These are phyloP conservation scores for Phytophthora ramorum DNA, from an alignment of 352 stramenopile genomes.

Conservation along the genomic window DNA sequence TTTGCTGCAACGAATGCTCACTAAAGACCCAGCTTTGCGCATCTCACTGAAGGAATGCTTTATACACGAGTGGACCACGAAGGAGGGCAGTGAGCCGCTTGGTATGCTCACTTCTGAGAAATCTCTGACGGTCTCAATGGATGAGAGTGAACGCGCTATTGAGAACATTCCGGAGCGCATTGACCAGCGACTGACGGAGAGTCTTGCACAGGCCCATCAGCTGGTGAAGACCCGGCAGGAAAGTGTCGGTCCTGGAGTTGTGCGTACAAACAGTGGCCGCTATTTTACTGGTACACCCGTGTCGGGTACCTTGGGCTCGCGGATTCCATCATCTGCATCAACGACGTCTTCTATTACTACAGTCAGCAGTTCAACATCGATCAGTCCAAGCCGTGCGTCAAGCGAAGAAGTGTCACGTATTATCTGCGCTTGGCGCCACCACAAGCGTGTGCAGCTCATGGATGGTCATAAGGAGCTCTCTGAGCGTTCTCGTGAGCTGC, in stretches of 20 bases:
- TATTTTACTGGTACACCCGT: constrained; percentile 42
- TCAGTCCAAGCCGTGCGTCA: constrained; percentile 66
- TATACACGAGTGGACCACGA: constrained; percentile 92
- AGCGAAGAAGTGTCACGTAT: constrained; percentile 80
- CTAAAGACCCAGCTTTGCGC: constrained; percentile 85
- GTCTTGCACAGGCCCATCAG: constrained; percentile 75
- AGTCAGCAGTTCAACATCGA: constrained; percentile 51
- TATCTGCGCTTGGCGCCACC: constrained; percentile 84
- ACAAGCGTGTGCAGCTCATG: constrained; percentile 90
- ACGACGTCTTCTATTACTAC: constrained; percentile 47
- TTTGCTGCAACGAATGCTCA: constrained; percentile 91
- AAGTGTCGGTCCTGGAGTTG: constrained; percentile 39
- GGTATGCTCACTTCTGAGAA: constrained; percentile 54
- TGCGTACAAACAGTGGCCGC: constrained; percentile 62
- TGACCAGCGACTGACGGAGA: constrained; percentile 78
- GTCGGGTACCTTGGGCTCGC: constrained; percentile 53
- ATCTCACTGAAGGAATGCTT: constrained; percentile 88
- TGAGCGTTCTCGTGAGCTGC: constrained; percentile 71
- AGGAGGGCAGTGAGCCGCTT: constrained; percentile 92
- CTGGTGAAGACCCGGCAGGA: constrained; percentile 81
- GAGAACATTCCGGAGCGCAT: constrained; percentile 90
- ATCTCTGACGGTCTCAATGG: constrained; percentile 78
- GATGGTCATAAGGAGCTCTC: constrained; percentile 88
- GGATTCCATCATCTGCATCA: constrained; percentile 53
- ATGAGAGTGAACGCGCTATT: constrained; percentile 87